Base-by-base conservation (phyloP, 176 grass and related monocot genomes). In the Tillandsia leiboldiana region DNA sequence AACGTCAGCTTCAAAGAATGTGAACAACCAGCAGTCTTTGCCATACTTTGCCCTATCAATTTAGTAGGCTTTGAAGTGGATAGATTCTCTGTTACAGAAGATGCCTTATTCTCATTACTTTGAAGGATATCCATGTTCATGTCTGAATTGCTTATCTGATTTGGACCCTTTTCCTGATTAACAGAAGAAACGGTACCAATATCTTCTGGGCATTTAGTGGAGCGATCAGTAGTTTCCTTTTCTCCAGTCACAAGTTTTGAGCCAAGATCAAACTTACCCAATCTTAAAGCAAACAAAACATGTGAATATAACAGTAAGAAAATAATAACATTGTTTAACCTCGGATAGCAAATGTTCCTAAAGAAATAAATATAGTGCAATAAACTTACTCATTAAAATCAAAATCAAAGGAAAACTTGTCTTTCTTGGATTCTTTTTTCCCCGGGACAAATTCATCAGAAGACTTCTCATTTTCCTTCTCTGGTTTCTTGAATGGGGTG, bases 301-400 rank as follows among this genome's bases (percentile, higher is more conserved):
- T 80, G 73, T 49, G 10, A 72, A 86, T 65, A 63, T 69, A 69
- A 76, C 11, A 3, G 78, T 80, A 68, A 66, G 53, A 57, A 24
- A 68, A 53, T 65, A 6, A 42, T 50, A 23, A 23, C 24, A 15
- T 2, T 3, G 48, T 48, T 49, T 29, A 11, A 22, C 26, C 20
- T 8, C 12, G 5, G 20, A 48, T 9, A 63, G 23, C 12, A 1
- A 23, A 57, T 49, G 26, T 29, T 23, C 15, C 69, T 71, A 8
- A 9, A 27, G 28, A 2, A 72, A 64, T 49, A 15, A 64, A 47
- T 50, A 50, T 12, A 28, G 48, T 59, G 54, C 20, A 59, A 59
- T 59, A 22, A 85, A 74, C 94, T 81, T 93, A 93, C 94, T 87
- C 84, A 42, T 90, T 83, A n/a, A 97, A 93, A 81, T 97, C 84